Conservation (phyloP, 1,284 basidiomycete species). For the Chalciporus sp. region DNA sequence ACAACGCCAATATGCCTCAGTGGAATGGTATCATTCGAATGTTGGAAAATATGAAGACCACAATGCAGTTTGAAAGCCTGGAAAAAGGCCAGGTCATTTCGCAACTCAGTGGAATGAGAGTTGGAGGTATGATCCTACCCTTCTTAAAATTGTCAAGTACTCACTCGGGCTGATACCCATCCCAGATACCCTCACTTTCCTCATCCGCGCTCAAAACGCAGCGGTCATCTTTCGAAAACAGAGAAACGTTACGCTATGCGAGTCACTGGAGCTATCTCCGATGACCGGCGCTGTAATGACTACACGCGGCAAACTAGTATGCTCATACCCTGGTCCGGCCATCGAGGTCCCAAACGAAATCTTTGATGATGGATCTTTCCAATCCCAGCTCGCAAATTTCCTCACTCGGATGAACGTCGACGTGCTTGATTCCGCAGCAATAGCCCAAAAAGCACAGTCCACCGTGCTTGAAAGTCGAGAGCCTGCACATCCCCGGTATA, state of each 20-base stretch:
- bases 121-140: conserved; percentile 6
- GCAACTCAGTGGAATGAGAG: conserved; percentile 8
- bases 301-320: conserved; percentile 33
- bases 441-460: too few relatives aligned
- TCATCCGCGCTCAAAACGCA: conserved; percentile 37
- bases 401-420: conserved; percentile 6
- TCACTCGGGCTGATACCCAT: neutral
- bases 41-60: too few relatives aligned
- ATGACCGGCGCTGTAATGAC: conserved; percentile 23
- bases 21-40: too few relatives aligned
- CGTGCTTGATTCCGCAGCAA: too few relatives aligned
- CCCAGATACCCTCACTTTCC: conserved; percentile 21
- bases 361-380: conserved; percentile 8
- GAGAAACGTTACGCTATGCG: conserved; percentile 19
- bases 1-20: too few relatives aligned
- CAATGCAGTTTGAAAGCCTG: too few relatives aligned
- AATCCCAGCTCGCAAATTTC: conserved; percentile 10
- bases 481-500: conserved; percentile 42
- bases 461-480: conserved; percentile 32
- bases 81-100: neutral
- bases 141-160: too few relatives aligned
- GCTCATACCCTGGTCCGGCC: conserved; percentile 20
- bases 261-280: conserved; percentile 34
- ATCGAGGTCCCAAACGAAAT: conserved; percentile 8
- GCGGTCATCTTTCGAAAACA: conserved; percentile 31